Evolutionary conservation across 768 basidiomycete genomes (phyloP).

Genomic region (Xanthoconium stramineum): DNA sequence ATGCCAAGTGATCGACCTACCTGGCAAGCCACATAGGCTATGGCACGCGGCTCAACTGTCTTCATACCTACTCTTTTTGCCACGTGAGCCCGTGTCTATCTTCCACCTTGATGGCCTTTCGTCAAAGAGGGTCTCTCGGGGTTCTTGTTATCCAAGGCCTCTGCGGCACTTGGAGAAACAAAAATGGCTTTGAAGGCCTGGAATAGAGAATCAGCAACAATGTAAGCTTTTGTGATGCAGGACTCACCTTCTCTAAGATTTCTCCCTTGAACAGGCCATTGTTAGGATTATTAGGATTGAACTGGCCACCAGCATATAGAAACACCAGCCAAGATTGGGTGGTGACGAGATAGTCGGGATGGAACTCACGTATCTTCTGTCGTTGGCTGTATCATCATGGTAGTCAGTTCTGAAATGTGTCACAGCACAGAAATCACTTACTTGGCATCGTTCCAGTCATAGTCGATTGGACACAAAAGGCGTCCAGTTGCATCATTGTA

Average conservation of each 20-base stretch:
- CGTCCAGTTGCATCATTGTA: not conserved
- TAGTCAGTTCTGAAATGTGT: no score
- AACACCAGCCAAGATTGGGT: not conserved
- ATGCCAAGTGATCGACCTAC: not conserved
- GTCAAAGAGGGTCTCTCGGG: not conserved
- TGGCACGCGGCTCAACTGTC: not conserved
- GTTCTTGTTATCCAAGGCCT: not conserved
- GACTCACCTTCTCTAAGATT: not conserved
- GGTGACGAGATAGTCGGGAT: not conserved
- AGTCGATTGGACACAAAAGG: not conserved
- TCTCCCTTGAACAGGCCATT: not conserved
- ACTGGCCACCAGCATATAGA: not conserved
- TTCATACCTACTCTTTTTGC: not conserved
- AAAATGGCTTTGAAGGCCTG: not conserved
- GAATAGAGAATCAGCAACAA: not conserved
- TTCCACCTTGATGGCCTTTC: not conserved
- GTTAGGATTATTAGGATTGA: not conserved
- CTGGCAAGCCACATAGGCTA: constrained; percentile 8
- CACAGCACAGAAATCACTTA: not conserved
- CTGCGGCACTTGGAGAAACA: not conserved
- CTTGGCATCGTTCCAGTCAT: not conserved
- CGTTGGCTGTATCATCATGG: not conserved
- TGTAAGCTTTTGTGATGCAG: not conserved
- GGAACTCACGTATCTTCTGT: not conserved
- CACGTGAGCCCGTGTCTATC: not conserved